Evolutionary conservation across 169 alveolate genomes (phyloP).

Genomic region (Neospora caninum): DNA sequence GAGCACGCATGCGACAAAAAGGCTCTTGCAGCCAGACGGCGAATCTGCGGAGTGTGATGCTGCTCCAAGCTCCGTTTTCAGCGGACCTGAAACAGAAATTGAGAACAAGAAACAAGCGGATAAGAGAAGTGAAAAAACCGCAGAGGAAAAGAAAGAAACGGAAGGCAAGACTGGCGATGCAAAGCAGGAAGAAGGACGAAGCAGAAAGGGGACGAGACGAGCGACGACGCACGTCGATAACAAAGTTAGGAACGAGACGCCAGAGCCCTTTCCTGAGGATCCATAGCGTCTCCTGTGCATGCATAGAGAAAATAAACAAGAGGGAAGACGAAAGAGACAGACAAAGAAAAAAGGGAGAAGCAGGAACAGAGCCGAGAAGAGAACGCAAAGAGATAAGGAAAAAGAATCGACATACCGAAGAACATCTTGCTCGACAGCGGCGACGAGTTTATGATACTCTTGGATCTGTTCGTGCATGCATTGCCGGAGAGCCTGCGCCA

Average conservation of each 20-base stretch:
- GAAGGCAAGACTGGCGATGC: no score
- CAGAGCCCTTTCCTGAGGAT: no score
- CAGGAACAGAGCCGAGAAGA: no score
- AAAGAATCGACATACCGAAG: constrained; percentile 1
- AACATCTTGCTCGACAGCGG: constrained; percentile 33
- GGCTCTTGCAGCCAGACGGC: constrained; percentile 69
- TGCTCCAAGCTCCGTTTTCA: constrained; percentile 28
- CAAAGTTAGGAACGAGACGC: no score
- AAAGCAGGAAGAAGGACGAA: no score
- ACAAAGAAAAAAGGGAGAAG: background rate
- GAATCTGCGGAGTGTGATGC: constrained; percentile 52
- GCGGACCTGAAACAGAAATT: constrained; percentile 18
- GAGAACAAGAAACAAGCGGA: background rate
- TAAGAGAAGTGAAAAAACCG: no score
- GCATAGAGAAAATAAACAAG: no score
- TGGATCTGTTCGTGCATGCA: constrained; percentile 30
- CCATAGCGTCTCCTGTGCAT: no score
- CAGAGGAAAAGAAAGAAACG: no score
- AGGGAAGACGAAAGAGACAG: background rate
- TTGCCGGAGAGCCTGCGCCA: constrained; percentile 5
- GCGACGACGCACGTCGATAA: no score
- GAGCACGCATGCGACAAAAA: constrained; percentile 61
- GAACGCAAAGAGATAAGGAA: background rate
- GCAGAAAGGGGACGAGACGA: no score
- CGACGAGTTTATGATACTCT: constrained; percentile 2